Conservation (phyloP, 805 yeast genomes). For the Candida stauntonica region DNA sequence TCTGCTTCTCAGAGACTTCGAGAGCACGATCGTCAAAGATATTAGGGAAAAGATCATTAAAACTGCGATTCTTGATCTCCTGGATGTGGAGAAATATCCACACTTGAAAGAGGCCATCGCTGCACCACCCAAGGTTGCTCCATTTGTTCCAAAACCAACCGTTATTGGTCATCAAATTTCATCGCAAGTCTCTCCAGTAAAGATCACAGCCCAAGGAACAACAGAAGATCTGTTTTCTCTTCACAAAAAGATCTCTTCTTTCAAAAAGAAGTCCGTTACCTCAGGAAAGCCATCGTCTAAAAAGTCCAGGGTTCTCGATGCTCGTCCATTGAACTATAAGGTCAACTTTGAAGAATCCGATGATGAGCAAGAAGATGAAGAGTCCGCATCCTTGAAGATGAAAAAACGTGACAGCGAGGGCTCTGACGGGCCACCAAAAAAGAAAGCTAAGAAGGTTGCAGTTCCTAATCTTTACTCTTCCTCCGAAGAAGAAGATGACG, state of each 20-base stretch:
- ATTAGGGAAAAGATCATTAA: constrained; percentile 69
- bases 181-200: not conserved
- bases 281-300: constrained; percentile 16
- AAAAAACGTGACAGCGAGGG: not conserved
- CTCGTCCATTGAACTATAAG: constrained; percentile 15
- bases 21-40: constrained; percentile 60
- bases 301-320: constrained; percentile 23
- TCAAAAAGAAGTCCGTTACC: constrained; percentile 23
- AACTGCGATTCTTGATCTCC: constrained; percentile 56
- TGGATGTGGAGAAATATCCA: constrained; percentile 58
- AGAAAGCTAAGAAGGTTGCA: constrained; percentile 9
- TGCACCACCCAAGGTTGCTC: constrained; percentile 12
- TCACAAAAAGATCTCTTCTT: constrained; percentile 12
- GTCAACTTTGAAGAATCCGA: constrained; percentile 20
- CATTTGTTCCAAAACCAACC: constrained; percentile 1
- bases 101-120: constrained; percentile 35
- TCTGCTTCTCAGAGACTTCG: constrained; percentile 58
- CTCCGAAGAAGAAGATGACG: constrained; percentile 31
- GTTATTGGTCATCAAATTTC: not conserved
- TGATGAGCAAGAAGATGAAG: constrained; percentile 10
- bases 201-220: constrained; percentile 7
- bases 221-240: constrained; percentile 24
- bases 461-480: constrained; percentile 21
- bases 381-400: not conserved
- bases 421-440: constrained; percentile 14